phyloP scores from a whole-genome alignment of 2,329 filamentous ascomycete species.

The Cryphonectria radicalis region DNA sequence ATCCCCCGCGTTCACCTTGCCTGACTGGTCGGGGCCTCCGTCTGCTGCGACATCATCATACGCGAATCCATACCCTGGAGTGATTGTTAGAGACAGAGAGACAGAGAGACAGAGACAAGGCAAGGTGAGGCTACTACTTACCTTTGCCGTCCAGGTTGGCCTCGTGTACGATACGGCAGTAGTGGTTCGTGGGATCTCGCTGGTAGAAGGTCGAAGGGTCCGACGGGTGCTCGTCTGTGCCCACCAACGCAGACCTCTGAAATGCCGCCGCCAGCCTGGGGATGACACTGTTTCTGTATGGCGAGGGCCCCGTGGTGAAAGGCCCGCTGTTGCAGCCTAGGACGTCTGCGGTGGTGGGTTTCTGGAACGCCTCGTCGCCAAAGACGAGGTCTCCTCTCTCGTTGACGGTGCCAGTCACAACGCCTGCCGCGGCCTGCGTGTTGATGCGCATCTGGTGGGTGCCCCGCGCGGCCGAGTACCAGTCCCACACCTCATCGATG shows the following conservation, averaged over 20 bases:
- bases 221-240: conserved; percentile 48
- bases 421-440: conserved; percentile 65
- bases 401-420: conserved; percentile 54
- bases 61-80: conserved; percentile 60
- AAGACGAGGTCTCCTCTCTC: conserved; percentile 44
- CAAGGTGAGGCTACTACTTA: not conserved
- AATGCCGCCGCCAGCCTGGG: conserved; percentile 52
- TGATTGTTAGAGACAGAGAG: not conserved
- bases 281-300: conserved; percentile 48
- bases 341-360: conserved; percentile 65
- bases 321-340: conserved; percentile 69
- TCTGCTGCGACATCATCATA: conserved; percentile 63
- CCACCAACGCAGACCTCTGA: conserved; percentile 59
- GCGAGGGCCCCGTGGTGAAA: conserved; percentile 51
- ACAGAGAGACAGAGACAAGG: not conserved
- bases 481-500: conserved; percentile 48
- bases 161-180: conserved; percentile 59
- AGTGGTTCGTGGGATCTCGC: conserved; percentile 58
- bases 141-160: conserved; percentile 53
- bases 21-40: conserved; percentile 57
- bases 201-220: conserved; percentile 43
- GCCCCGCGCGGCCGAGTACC: conserved; percentile 37
- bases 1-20: conserved; percentile 57
- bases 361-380: conserved; percentile 50
- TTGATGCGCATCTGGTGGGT: conserved; percentile 57